Percentiles rank a stretch among this genome's conserved stretches.
phyloP scores from a whole-genome alignment of 2,329 filamentous ascomycete species.

The Keithomyces neogunnii region DNA sequence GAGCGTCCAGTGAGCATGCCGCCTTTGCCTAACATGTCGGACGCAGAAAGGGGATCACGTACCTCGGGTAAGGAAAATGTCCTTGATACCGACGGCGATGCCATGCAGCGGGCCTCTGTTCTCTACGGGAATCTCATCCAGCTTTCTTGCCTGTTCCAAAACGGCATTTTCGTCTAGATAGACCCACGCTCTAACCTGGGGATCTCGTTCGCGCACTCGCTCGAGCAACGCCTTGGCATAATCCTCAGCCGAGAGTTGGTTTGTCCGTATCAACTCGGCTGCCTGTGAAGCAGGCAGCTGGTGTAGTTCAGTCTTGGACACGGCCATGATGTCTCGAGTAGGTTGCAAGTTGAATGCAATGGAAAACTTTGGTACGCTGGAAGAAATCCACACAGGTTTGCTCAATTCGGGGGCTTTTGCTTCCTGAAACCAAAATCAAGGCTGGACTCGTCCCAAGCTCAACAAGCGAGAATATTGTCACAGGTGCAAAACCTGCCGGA shows the following conservation, averaged over 20 bases:
- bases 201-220: conserved; percentile 35
- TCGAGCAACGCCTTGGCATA: conserved; percentile 39
- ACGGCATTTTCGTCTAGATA: conserved; percentile 37
- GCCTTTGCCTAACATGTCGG: neutral
- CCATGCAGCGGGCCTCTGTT: conserved; percentile 49
- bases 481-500: neutral
- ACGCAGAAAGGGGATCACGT: neutral
- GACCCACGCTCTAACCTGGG: conserved; percentile 40
- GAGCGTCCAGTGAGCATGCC: neutral
- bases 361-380: neutral
- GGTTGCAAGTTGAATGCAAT: neutral
- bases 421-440: neutral
- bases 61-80: conserved; percentile 50
- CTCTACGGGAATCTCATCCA: conserved; percentile 39
- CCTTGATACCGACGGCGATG: conserved; percentile 50
- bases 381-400: neutral
- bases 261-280: conserved; percentile 7
- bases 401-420: neutral
- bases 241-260: conserved; percentile 34
- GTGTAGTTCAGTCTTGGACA: conserved; percentile 1
- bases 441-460: neutral
- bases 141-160: conserved; percentile 36
- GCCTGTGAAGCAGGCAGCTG: conserved; percentile 5
- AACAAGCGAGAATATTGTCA: neutral
- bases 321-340: neutral